Conservation (phyloP, 306 rosid genomes). For the Rosa chinensis region DNA sequence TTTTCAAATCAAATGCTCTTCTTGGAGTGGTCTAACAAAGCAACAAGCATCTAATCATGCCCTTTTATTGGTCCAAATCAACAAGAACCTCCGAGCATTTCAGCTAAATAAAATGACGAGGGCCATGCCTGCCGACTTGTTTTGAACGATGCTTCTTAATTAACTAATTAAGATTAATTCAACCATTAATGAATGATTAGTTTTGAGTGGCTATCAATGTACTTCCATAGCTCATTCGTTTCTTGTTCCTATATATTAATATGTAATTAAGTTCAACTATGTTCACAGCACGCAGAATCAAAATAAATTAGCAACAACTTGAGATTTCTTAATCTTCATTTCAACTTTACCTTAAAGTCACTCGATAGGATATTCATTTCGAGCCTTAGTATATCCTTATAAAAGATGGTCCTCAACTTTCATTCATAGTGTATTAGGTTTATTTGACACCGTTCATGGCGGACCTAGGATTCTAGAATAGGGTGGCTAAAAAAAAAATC, state of each 20-base stretch:
- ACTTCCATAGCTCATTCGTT: background rate
- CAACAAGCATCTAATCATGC: background rate
- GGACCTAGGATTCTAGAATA: too few species aligned
- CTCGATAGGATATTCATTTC: background rate
- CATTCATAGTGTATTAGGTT: background rate
- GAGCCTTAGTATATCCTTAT: background rate
- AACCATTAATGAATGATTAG: background rate
- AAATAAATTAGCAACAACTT: background rate
- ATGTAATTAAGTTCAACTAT: background rate
- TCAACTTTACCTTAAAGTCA: background rate
- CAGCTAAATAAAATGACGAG: background rate
- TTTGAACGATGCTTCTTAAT: background rate
- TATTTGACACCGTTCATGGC: background rate
- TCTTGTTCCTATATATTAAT: background rate
- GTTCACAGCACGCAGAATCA: background rate
- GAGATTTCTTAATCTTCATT: background rate
- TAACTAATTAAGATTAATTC: background rate
- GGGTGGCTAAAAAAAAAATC: too few species aligned
- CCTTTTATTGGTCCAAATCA: constrained; percentile 5
- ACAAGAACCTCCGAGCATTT: constrained; percentile 6
- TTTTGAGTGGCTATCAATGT: background rate
- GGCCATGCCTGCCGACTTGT: background rate
- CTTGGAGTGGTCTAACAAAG: background rate
- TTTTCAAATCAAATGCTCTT: constrained; percentile 14
- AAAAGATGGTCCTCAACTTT: background rate